phyloP scores from a whole-genome alignment of 257 asterid species.

The Solanum pimpinellifolium region DNA sequence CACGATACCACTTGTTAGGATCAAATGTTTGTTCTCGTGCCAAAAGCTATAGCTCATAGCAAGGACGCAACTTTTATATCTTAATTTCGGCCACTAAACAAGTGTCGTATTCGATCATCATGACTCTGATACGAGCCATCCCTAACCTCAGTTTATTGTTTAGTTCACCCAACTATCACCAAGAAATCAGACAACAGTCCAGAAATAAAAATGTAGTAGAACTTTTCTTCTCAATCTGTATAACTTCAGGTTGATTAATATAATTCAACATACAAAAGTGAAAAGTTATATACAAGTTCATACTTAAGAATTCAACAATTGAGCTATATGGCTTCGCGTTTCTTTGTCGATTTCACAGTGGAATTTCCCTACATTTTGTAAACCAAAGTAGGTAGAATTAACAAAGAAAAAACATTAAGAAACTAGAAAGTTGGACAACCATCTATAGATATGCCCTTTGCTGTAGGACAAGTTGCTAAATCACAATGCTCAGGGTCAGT shows the following conservation, averaged over 20 bases:
- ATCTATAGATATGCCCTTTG: slow-evolving; percentile 40
- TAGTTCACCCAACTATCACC: not conserved
- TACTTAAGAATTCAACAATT: not conserved
- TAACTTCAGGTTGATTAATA: not conserved
- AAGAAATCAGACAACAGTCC: not conserved
- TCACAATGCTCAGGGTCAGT: slow-evolving; percentile 53
- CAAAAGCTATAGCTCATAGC: not conserved
- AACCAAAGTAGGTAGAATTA: not conserved
- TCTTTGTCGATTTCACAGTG: not conserved
- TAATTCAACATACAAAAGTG: not conserved
- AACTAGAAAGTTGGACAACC: slow-evolving; percentile 37
- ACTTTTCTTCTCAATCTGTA: not conserved
- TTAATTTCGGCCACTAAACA: not conserved
- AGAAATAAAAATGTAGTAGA: not conserved
- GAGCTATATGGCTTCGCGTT: not conserved
- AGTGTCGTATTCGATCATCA: not conserved
- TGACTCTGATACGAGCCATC: not conserved
- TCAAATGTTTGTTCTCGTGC: not conserved
- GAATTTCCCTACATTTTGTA: not conserved
- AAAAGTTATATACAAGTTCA: not conserved
- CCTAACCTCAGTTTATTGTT: not conserved
- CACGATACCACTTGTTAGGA: not conserved
- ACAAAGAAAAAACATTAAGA: not conserved
- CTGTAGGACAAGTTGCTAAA: slow-evolving; percentile 59
- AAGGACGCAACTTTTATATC: not conserved